Percentiles rank a stretch among this genome's conserved stretches.
phyloP scores from a whole-genome alignment of 768 basidiomycete genomes.

The Pisolithus microcarpus region DNA sequence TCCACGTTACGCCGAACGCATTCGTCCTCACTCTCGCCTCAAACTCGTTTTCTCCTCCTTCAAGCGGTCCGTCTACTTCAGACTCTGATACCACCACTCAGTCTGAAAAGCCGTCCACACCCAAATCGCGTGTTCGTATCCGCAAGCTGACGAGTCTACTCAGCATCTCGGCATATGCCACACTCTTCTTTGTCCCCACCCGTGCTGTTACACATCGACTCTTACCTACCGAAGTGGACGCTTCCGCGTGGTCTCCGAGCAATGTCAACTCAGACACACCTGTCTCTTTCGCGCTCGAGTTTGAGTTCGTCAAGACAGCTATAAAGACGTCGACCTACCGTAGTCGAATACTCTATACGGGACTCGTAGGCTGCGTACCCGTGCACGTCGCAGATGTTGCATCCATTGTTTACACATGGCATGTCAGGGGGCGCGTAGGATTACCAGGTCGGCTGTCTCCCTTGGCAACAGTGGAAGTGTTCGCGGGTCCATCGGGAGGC shows the following conservation, averaged over 20 bases:
- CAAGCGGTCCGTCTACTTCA: background rate
- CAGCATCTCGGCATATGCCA: constrained; percentile 56
- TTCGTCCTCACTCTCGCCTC: background rate
- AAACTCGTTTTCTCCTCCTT: background rate
- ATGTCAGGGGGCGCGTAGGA: background rate
- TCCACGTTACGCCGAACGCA: too few species aligned
- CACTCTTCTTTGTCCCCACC: constrained; percentile 34
- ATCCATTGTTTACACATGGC: constrained; percentile 45
- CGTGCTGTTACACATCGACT: constrained; percentile 48
- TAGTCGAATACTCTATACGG: constrained; percentile 58
- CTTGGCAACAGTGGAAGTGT: background rate
- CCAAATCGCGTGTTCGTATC: constrained; percentile 35
- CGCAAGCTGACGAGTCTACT: too few species aligned
- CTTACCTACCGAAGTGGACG: constrained; percentile 39
- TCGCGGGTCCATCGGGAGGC: background rate
- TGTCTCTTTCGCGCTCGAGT: constrained; percentile 73
- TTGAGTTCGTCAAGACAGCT: constrained; percentile 74
- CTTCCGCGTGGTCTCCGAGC: constrained; percentile 26
- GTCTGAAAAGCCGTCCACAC: background rate
- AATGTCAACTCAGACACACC: constrained; percentile 17
- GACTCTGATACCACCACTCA: background rate
- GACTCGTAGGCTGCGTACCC: constrained; percentile 54
- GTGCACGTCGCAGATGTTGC: constrained; percentile 62
- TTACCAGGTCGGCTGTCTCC: background rate
- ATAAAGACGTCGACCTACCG: too few species aligned